Evolutionary conservation across 805 yeast genomes (phyloP), one percentile per base, ranked within the genome.

Genomic region (Dipodascus albidus): DNA sequence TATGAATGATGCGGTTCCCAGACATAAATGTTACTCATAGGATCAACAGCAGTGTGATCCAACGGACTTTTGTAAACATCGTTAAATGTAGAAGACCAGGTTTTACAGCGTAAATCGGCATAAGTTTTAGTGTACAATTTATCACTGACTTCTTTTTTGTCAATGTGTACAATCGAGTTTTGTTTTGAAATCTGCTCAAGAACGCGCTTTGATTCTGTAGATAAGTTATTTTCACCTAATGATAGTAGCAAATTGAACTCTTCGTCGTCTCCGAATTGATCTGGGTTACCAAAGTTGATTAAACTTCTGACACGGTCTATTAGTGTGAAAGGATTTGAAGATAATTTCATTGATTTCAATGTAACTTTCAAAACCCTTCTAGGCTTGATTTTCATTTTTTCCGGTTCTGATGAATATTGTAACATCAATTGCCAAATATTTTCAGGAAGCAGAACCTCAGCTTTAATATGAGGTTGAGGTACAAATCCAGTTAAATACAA

Each of bases 171-270:
- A 23, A 62, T 55, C 2, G 61, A 60, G 54, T 62, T 62, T 24
- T 62, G 62, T 22, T 56, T 42, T 14, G 50, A 73, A 64, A 76
- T 67, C 3, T 66, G 62, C 51, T 72, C 70, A 57, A 75, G 63
- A 21, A 76, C 73, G 56, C 93, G 74, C 56, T 80, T 73, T 1
- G 93, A 86, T 64, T 87, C 96, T 42, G 77, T 76, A 0, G 95
- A 83, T 57, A 88, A 72, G 38, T 84, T 82, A 44, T 52, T 50
- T 42, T 78, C 71, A 21, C 83, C 74, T 19, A 38, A 14, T 3
- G 44, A 14, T 19, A 38, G 3, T n/a, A 38, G 44, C 20, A 38
- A 14, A 4, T 14, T 14, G 44, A 11, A 38, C 15, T 38, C 44
- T 6, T 38, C 44, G 17, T 38, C 44, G 4, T 17, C 20, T 14